These are phyloP conservation scores for Trifolium pratense DNA, from an alignment of 306 rosid genomes.

Conservation along the genomic window DNA sequence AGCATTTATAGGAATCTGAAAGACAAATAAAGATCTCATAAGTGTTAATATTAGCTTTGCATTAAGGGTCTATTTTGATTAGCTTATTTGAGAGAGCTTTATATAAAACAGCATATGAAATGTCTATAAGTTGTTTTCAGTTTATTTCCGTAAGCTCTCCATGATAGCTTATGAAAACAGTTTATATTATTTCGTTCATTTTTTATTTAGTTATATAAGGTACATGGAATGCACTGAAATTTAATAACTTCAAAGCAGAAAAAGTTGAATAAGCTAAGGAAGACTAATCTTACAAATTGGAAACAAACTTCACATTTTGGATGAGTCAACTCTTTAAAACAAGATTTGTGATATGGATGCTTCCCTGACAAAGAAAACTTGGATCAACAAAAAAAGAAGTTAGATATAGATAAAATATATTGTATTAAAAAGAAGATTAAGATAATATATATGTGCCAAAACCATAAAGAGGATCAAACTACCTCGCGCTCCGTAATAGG, in stretches of 20 bases:
- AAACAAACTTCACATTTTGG: conserved; percentile 98
- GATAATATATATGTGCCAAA: too few species aligned
- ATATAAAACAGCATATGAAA: too few species aligned
- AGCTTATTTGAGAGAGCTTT: too few species aligned
- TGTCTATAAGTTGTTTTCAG: too few species aligned
- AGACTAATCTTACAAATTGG: conserved; percentile 76
- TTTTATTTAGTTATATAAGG: neutral
- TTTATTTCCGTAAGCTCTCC: too few species aligned
- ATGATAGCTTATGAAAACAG: neutral
- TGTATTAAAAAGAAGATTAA: too few species aligned
- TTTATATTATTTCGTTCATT: too few species aligned
- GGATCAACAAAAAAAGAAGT: conserved; percentile 60
- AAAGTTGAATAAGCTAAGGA: neutral
- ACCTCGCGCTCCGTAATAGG: conserved; percentile 97
- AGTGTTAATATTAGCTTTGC: neutral
- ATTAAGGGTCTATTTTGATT: too few species aligned
- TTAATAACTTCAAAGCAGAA: conserved; percentile 25
- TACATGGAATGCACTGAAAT: neutral
- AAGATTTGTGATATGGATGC: conserved; percentile 91
- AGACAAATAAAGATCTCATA: conserved; percentile 24
- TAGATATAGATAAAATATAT: conserved; percentile 45
- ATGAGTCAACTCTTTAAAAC: conserved; percentile 86
- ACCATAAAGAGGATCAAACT: conserved; percentile 42
- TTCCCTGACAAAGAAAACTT: conserved; percentile 94
- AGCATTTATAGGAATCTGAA: conserved; percentile 93